Evolutionary conservation across 176 grass and related monocot species (phyloP), one percentile per base, ranked within the genome.

Genomic region (Typha latifolia): DNA sequence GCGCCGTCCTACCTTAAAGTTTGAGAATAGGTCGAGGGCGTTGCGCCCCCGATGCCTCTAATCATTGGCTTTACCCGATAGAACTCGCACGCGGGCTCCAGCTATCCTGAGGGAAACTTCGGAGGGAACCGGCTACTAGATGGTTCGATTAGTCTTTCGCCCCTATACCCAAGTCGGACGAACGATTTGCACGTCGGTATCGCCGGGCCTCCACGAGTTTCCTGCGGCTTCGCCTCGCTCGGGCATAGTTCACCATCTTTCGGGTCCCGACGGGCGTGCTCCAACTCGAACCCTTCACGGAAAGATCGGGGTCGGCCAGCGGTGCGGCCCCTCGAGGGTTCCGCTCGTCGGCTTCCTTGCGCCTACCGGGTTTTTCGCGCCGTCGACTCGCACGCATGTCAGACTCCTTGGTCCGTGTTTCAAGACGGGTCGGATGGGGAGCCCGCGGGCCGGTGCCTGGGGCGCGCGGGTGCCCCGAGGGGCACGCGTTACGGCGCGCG

Each of bases 201-300:
- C 80, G 62, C 80, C 31, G 31, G n/a, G n/a, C n/a, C n/a, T n/a
- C n/a, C n/a, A n/a, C n/a, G 77, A 79, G n/a, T n/a, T n/a, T n/a
- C n/a, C n/a, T n/a, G n/a, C n/a, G n/a, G n/a, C n/a, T n/a, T n/a
- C n/a, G n/a, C n/a, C n/a, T n/a, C n/a, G n/a, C n/a, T n/a, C n/a
- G n/a, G n/a, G 24, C 24, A 26, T 2, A 26, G 24, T 26, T 26
- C 24, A 26, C 24, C 24, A 26, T 26, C 24, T 2, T 26, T 26
- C 24, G 2, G 24, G 24, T 26, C 24, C 2, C 24, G 2, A 26
- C 2, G 2, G 24, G 24, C 2, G 61, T 77, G 81, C 77, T 88
- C 82, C 78, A 79, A 85, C 82, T 85, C 82, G 57, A 90, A 90
- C 82, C 86, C 78, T 85, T 90, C 82, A 85, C 71, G 79, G 18